Conservation (phyloP, 495 filamentous ascomycete genomes). For the Oidiodendron maius region DNA sequence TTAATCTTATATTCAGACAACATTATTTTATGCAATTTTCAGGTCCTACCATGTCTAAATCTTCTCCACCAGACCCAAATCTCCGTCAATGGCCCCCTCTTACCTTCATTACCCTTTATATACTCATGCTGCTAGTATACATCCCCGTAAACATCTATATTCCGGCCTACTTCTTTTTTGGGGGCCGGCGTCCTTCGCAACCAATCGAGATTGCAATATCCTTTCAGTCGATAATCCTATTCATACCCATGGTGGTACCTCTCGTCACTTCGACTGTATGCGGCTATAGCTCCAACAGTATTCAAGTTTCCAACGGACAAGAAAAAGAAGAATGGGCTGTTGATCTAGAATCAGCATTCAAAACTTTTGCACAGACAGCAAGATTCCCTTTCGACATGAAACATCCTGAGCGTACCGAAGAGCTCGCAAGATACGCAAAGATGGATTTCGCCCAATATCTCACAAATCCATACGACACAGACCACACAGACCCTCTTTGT, state of each 20-base stretch:
- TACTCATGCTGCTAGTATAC: constrained; percentile 1
- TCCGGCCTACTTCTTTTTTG: constrained; percentile 1
- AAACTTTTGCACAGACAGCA: constrained; percentile 1
- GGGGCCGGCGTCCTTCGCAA: background rate
- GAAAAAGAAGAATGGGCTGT: constrained; percentile 6
- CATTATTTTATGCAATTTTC: constrained; percentile 5
- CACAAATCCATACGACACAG: constrained; percentile 7
- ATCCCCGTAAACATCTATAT: background rate
- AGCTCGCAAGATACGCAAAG: background rate
- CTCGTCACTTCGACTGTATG: background rate
- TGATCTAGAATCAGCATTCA: constrained; percentile 6
- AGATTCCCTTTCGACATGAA: constrained; percentile 1
- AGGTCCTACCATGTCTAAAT: constrained; percentile 9
- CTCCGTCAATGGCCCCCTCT: constrained; percentile 5
- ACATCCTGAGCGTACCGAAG: constrained; percentile 2
- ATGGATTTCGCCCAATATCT: constrained; percentile 5
- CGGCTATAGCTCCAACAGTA: constrained; percentile 6
- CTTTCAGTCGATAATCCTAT: constrained; percentile 4
- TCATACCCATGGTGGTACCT: constrained; percentile 6
- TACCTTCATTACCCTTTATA: background rate
- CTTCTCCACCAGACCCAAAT: constrained; percentile 4
- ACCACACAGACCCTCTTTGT: constrained; percentile 3
- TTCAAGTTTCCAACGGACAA: constrained; percentile 6
- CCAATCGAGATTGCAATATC: constrained; percentile 6
- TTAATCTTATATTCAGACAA: constrained; percentile 5